phyloP scores from a whole-genome alignment of 169 alveolate species.

The Plasmodium ovale region DNA sequence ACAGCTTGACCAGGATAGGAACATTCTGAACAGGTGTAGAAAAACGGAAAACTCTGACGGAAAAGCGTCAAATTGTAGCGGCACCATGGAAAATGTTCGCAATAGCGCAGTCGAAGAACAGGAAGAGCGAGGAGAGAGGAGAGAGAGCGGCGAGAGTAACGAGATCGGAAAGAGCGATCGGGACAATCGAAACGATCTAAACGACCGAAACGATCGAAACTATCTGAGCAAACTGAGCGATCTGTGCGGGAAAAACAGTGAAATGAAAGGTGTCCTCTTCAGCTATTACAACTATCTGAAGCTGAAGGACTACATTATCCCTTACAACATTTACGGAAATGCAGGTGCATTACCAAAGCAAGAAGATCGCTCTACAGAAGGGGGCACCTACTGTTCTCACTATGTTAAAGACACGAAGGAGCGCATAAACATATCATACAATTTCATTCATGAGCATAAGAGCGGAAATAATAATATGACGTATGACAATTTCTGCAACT shows the following conservation, averaged over 20 bases:
- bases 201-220: no score
- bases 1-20: no score
- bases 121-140: no score
- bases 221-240: no score
- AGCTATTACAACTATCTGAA: slow-evolving; percentile 43
- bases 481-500: slow-evolving; percentile 38
- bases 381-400: neutral
- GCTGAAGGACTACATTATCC: slow-evolving; percentile 49
- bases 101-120: no score
- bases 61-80: no score
- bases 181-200: no score
- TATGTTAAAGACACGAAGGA: neutral
- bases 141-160: no score
- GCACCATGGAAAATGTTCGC: no score
- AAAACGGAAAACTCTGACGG: no score
- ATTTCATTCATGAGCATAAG: slow-evolving; percentile 42
- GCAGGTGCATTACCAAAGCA: neutral
- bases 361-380: neutral
- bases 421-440: slow-evolving; percentile 20
- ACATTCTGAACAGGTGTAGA: no score
- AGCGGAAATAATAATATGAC: slow-evolving; percentile 10
- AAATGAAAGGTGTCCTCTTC: slow-evolving; percentile 20
- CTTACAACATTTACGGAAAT: slow-evolving; percentile 24
- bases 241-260: neutral
- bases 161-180: no score